Conservation (phyloP, 139 green algal species). For the Chlamydomonas applanata region DNA sequence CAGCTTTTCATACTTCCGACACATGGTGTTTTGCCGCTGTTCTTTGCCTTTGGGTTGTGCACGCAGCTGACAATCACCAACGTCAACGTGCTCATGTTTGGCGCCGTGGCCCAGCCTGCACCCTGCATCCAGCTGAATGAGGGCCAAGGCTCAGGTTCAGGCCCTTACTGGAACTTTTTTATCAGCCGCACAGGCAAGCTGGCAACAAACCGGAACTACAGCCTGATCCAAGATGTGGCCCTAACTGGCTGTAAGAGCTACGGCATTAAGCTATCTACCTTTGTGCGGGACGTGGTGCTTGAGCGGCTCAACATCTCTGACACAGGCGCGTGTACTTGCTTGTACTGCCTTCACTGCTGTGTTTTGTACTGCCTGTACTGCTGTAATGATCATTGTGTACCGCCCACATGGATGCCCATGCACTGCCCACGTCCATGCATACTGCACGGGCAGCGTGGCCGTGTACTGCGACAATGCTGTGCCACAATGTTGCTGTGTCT, state of each 20-base stretch:
- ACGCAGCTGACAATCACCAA: constrained; percentile 4
- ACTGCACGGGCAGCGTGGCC: no score
- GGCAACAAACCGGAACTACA: neutral
- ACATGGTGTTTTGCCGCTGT: no score
- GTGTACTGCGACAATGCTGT: no score
- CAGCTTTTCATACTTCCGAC: no score
- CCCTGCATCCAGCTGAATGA: constrained; percentile 28
- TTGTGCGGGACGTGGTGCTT: constrained; percentile 11
- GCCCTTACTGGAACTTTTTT: constrained; percentile 21
- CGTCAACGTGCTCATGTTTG: constrained; percentile 11
- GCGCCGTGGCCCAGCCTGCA: neutral
- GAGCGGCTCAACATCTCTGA: no score
- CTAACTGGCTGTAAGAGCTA: constrained; percentile 8
- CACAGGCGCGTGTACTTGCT: no score
- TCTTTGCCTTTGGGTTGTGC: constrained; percentile 11
- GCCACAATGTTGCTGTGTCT: no score
- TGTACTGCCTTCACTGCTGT: no score
- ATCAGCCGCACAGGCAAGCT: neutral
- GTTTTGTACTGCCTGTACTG: no score
- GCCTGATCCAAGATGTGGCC: constrained; percentile 7
- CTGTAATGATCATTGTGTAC: no score
- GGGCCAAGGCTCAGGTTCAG: constrained; percentile 8
- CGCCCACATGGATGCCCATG: no score
- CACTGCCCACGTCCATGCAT: no score
- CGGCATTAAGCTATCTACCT: constrained; percentile 34